A percentile compares a stretch with the other conserved stretches of the same genome.
Evolutionary conservation across 495 filamentous ascomycete genomes (phyloP).

Genomic region (Chaetomium fimeti): DNA sequence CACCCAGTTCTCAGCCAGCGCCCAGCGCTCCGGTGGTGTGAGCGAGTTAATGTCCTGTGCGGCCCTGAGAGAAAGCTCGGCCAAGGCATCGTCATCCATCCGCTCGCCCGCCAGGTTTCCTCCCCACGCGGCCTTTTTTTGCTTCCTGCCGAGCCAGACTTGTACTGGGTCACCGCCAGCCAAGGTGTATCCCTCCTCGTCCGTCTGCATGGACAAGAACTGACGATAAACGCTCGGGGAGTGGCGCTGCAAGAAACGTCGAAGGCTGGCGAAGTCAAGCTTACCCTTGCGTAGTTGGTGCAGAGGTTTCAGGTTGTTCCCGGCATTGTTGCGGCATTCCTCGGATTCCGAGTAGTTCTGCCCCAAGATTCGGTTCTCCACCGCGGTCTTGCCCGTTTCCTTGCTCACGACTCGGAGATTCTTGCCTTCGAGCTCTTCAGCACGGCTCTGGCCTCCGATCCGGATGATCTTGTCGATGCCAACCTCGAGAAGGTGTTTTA

Average conservation of each 20-base stretch:
- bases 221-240: background rate
- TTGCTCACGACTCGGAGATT: slow-evolving; percentile 48
- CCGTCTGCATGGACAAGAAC: background rate
- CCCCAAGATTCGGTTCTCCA: slow-evolving; percentile 27
- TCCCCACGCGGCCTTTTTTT: background rate
- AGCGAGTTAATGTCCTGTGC: slow-evolving; percentile 5
- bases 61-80: background rate
- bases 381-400: slow-evolving; percentile 30
- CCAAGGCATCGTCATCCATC: background rate
- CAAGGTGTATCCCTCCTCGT: background rate
- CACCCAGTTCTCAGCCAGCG: slow-evolving; percentile 16
- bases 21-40: slow-evolving; percentile 2
- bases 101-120: background rate
- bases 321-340: background rate
- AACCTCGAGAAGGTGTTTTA: slow-evolving; percentile 61
- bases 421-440: slow-evolving; percentile 49
- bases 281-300: background rate
- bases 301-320: background rate
- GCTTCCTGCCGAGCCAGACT: slow-evolving; percentile 16
- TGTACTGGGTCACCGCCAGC: slow-evolving; percentile 6
- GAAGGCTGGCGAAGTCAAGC: background rate
- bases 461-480: slow-evolving; percentile 63
- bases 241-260: background rate
- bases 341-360: slow-evolving; percentile 10
- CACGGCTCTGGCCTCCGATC: slow-evolving; percentile 66